Percentiles rank a stretch among this genome's conserved stretches.
Evolutionary conservation across 75 land plant genomes (phyloP).

Genomic region (Picea glauca): DNA sequence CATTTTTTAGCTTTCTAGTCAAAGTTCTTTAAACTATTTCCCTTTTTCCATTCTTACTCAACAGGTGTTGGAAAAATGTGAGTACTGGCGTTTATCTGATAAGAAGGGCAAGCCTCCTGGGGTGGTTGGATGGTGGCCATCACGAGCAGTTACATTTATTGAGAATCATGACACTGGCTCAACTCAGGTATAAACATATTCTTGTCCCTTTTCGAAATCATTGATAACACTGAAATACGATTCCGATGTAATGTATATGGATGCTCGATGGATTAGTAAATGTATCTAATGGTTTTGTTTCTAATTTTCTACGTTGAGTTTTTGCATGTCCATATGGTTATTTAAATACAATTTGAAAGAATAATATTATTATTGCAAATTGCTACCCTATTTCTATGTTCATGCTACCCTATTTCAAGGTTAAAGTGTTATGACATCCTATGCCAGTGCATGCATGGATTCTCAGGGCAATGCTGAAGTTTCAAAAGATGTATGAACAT

Average conservation of each 20-base stretch:
- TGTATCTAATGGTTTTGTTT: neutral
- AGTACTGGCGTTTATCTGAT: slow-evolving; percentile 87
- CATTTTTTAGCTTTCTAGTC: neutral
- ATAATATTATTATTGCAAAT: neutral
- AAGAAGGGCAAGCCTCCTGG: slow-evolving; percentile 74
- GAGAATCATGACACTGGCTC: slow-evolving; percentile 98
- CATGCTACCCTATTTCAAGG: too few species aligned
- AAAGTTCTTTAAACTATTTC: neutral
- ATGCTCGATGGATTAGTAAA: neutral
- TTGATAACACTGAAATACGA: neutral
- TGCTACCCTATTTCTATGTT: neutral
- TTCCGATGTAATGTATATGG: neutral
- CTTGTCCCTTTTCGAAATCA: neutral
- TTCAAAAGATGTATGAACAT: too few species aligned
- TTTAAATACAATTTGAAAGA: neutral
- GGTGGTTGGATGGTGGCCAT: slow-evolving; percentile 90
- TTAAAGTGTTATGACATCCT: too few species aligned
- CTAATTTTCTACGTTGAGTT: neutral
- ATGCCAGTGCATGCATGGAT: too few species aligned
- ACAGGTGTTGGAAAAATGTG: slow-evolving; percentile 68
- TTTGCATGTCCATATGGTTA: neutral
- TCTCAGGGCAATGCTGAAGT: too few species aligned
- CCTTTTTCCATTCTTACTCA: neutral
- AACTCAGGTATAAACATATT: slow-evolving; percentile 56
- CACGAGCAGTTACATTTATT: slow-evolving; percentile 90